These are phyloP conservation scores for Colletotrichum cuscutae DNA, from an alignment of 2,329 filamentous ascomycete species.

Conservation along the genomic window DNA sequence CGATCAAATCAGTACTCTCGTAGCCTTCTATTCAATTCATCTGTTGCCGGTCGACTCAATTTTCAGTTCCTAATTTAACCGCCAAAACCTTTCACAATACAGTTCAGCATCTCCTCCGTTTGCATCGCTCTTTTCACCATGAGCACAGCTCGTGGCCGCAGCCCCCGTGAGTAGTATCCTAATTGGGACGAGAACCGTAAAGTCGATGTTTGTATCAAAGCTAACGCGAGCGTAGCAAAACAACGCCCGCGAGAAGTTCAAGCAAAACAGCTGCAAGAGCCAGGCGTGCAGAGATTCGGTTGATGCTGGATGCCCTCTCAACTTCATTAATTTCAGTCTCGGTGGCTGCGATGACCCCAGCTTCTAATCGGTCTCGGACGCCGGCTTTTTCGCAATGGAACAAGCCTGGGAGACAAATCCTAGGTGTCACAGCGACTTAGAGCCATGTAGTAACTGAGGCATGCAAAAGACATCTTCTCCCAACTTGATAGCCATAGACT, in stretches of 20 bases:
- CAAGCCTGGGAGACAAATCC: neutral
- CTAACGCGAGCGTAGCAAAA: neutral
- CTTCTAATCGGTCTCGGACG: neutral
- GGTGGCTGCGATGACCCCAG: constrained; percentile 24
- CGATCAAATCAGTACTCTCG: neutral
- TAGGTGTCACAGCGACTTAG: neutral
- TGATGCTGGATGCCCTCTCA: constrained; percentile 11
- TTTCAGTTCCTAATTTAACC: neutral
- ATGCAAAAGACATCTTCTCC: neutral
- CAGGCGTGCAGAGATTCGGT: constrained; percentile 16
- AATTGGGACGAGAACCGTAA: neutral
- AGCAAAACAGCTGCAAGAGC: constrained; percentile 16
- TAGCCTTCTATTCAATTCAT: neutral
- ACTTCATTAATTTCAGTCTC: constrained; percentile 7
- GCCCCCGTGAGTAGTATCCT: neutral
- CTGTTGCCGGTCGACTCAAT: neutral
- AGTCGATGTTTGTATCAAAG: neutral
- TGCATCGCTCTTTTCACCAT: constrained; percentile 1
- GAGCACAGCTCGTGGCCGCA: neutral
- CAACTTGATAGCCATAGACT: neutral
- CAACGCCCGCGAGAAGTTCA: constrained; percentile 14
- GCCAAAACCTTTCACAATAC: neutral
- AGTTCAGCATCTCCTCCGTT: neutral
- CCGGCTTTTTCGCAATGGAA: neutral
- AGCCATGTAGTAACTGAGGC: neutral